Evolutionary conservation across 2,329 filamentous ascomycete species (phyloP), one percentile per base, ranked within the genome.

Genomic region (Cladosporium colombiae): DNA sequence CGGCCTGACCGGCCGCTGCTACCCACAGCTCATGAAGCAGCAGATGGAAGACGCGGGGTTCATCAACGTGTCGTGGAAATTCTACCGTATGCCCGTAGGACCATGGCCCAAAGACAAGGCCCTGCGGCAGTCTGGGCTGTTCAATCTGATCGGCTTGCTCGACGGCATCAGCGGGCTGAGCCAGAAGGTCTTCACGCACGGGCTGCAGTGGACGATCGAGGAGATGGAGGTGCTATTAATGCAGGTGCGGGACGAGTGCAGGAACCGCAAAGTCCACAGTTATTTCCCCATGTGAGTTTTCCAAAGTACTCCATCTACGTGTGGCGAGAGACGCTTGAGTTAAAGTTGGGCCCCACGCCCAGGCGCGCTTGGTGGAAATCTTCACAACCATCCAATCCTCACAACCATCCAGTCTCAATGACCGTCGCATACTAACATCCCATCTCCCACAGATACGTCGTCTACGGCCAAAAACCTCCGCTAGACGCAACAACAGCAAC

Each of bases 1-100:
- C 37, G 70, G 68, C 29, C 56, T 72, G 35, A 72, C 69, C 1
- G 70, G 70, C 0, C 62, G 68, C 5, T 72, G 71, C 49, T 70
- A 70, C 63, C 72, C 72, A 1, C 68, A 71, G 23, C 56, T 58
- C n/a, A 72, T 81, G 46, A 76, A 75, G 46, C 75, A 74, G 35
- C 75, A 76, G 68, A 72, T 78, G 69, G 69, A 70, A 65, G 72
- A 69, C 0, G 73, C 72, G 10, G 77, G 76, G 2, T 78, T 78
- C 68, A 64, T 73, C 31, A 74, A 76, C 40, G 72, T 77, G 10
- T 65, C 68, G 10, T 68, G 73, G 35, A 68, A 68, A 25, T 66
- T 70, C 13, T 71, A 72, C 65, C 74, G 74, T 55, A 70, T 77
- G 49, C 73, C 73, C 3, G 69, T 74, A 14, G 73, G 73, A 18